Base-by-base conservation (phyloP, 495 filamentous ascomycete genomes). In the Penicillium cataractarum region DNA sequence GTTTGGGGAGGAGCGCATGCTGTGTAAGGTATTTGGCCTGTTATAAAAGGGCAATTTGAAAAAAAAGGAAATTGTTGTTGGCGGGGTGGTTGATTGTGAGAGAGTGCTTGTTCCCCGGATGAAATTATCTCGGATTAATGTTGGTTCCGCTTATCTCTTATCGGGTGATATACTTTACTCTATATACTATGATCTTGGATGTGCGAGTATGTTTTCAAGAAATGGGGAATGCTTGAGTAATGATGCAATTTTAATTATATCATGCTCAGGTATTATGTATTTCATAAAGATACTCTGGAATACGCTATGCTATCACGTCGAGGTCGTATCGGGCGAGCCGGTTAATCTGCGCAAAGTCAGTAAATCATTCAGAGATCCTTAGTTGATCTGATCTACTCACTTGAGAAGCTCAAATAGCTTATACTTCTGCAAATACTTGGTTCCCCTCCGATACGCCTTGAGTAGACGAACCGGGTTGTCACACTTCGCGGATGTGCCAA, bases 361-460 rank as follows among this genome's bases (percentile, higher is more conserved):
- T 24, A 9, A 8, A 19, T 22, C 19, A n/a, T 21, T 21, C 40
- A 9, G 3, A 42, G 19, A 19, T 42, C 39, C 33, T 12, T 10
- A 12, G 13, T 35, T 35, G 7, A 31, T 31, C n/a, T n/a, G n/a
- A n/a, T 57, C 22, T 10, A 65, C 89, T 69, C 80, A 94, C 91
- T 80, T 85, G 35, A 96, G 74, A 19, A 93, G 64, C 74, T 97
- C 93, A 74, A 96, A 97, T 49, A 88, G 83, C 29, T 81, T 81
- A 63, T 90, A 92, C 62, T 84, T 90, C 57, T 78, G 75, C 53
- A 97, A 72, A 68, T 93, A 91, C 46, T 77, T 76, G 19, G 79
- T 80, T 1, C 86, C 88, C 52, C 90, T 73, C 21, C 92, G 84
- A 76, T 96, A 94, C 8, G 85, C 80, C 68, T 85, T 91, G 49